Evolutionary conservation across 2,329 filamentous ascomycete species (phyloP), one percentile per base, ranked within the genome.

Genomic region (Epichloe uncinata): DNA sequence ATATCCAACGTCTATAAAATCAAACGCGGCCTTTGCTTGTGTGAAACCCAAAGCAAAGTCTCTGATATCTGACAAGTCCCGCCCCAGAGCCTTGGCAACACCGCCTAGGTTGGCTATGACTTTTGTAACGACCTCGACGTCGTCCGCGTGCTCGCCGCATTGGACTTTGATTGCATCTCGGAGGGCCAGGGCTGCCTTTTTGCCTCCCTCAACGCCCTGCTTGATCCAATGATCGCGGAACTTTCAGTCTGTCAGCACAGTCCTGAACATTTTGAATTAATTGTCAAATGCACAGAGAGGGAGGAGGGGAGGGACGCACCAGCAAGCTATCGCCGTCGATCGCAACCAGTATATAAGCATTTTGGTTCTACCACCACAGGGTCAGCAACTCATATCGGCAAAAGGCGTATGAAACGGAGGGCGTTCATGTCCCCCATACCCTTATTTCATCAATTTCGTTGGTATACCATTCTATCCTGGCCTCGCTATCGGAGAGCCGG

Each of bases 281-380:
- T 8, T 36, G n/a, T 34, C n/a, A 16, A 16, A 13, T 26, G 7
- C n/a, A 22, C 0, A 37, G 4, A 2, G 5, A 8, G 33, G 37
- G 46, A 20, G 47, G 37, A 18, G 20, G 20, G 22, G 22, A 22
- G 34, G 37, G 47, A 58, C 59, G 49, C 57, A 82, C 79, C 61
- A 82, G 66, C 52, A 82, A 69, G 42, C 78, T 77, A 61, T 84
- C 75, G 37, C 79, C 81, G 60, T 84, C 81, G 56, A 84, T 74
- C 55, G 82, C 60, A 38, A 81, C 71, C 55, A 78, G 63, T 57
- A 82, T 69, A 61, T 84, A 84, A 40, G 74, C 70, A 62, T 81
- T 81, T 46, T 66, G 69, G 52, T 69, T 72, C 74, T 79, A 57
- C 30, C 20, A 50, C 47, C 7, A 2, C 12, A 22, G 4, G 34